Evolutionary conservation across 345 rosid species (phyloP).

Genomic region (Cardamine resedifolia): DNA sequence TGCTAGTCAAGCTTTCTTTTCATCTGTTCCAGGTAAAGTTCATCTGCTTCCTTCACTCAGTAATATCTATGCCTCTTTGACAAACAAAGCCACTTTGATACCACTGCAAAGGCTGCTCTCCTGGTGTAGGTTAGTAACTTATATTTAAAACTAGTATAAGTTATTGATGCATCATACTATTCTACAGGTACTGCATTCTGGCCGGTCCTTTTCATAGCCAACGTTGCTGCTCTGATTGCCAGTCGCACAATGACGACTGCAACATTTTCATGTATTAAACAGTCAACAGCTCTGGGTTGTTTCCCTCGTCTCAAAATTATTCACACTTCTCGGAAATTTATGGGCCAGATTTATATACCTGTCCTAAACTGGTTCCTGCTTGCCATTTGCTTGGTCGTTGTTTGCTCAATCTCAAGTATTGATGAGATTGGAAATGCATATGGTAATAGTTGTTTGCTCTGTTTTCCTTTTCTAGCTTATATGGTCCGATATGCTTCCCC

Average conservation of each 20-base stretch:
- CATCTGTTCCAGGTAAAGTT: constrained; percentile 87
- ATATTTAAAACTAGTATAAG: neutral
- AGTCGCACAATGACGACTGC: constrained; percentile 99
- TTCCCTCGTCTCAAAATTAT: constrained; percentile 98
- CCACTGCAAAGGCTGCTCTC: constrained; percentile 11
- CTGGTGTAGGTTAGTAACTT: constrained; percentile 1
- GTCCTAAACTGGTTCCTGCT: constrained; percentile 98
- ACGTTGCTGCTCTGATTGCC: constrained; percentile 91
- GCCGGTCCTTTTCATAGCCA: constrained; percentile 86
- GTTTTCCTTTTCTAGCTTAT: constrained; percentile 30
- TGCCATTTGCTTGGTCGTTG: constrained; percentile 71
- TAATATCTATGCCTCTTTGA: constrained; percentile 19
- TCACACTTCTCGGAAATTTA: constrained; percentile 97
- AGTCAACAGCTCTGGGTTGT: constrained; percentile 93
- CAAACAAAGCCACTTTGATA: constrained; percentile 7
- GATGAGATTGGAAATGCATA: constrained; percentile 97
- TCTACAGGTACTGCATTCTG: constrained; percentile 77
- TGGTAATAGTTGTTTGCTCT: constrained; percentile 48
- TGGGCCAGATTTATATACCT: constrained; percentile 99
- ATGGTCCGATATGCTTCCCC: constrained; percentile 15
- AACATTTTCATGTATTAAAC: constrained; percentile 97
- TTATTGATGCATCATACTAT: constrained; percentile 21
- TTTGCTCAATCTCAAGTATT: constrained; percentile 79
- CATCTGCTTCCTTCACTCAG: constrained; percentile 13
- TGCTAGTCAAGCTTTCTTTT: constrained; percentile 74